Evolutionary conservation across 2,329 filamentous ascomycete genomes (phyloP).

Genomic region (Calycina herbarum): DNA sequence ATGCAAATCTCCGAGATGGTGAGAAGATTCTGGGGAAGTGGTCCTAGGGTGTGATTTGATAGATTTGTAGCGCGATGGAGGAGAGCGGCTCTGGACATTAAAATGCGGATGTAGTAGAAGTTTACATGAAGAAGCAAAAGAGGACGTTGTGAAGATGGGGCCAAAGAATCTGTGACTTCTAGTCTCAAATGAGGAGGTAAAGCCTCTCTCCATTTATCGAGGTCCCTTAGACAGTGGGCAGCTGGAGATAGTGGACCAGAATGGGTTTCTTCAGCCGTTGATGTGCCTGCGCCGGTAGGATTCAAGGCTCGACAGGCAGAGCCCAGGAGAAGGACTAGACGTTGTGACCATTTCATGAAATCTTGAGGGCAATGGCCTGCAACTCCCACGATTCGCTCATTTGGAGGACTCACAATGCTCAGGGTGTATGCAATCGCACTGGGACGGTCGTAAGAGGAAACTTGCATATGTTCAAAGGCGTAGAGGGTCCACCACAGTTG

Average conservation of each 20-base stretch:
- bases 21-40: constrained; percentile 33
- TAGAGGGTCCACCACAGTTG: constrained; percentile 41
- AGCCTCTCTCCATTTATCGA: constrained; percentile 41
- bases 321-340: constrained; percentile 39
- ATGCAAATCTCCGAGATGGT: constrained; percentile 41
- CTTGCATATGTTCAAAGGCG: constrained; percentile 42
- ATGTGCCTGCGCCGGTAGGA: constrained; percentile 19
- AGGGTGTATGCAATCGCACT: constrained; percentile 44
- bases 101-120: constrained; percentile 43
- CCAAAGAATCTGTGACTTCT: constrained; percentile 36
- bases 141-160: constrained; percentile 40
- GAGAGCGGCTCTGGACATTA: constrained; percentile 42
- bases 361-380: constrained; percentile 36
- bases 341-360: constrained; percentile 42
- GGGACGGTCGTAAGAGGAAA: constrained; percentile 45
- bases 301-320: constrained; percentile 42
- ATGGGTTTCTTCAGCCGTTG: constrained; percentile 38
- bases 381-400: constrained; percentile 39
- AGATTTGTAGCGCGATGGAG: constrained; percentile 40
- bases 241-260: constrained; percentile 42
- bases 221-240: constrained; percentile 40
- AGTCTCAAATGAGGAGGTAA: constrained; percentile 41
- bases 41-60: constrained; percentile 30
- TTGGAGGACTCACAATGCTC: constrained; percentile 39
- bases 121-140: constrained; percentile 42